Base-by-base conservation (phyloP, 2,329 filamentous ascomycete species). In the Camptophora hylomeconis region DNA sequence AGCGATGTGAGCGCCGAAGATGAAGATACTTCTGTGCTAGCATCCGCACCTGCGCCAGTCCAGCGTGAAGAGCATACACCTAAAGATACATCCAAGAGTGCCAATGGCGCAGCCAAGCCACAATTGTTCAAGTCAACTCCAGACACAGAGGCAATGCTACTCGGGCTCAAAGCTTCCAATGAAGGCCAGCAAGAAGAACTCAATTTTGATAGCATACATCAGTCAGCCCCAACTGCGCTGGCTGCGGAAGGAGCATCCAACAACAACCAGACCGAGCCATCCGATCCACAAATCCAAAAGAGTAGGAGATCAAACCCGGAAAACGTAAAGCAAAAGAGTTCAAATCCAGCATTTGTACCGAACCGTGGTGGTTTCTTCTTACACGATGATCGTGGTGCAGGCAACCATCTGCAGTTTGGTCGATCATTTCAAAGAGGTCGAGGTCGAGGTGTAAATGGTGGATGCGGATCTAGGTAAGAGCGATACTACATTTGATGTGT, bases 341-440 rank as follows among this genome's bases (percentile, higher is more conserved):
- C 82, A 45, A 83, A 93, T 52, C 87, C 87, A 19, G 75, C 86
- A 7, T 93, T 93, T 57, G 87, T 94, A 31, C 87, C 89, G 30
- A 94, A 92, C 48, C 69, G 87, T 41, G 89, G 89, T 35, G 78
- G 81, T 38, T 95, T 95, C 63, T 95, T 94, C 61, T 84, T 95
- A 72, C 87, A 95, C 54, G 89, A 95, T 51, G 82, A 89, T 48
- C 72, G 83, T 38, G 76, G 82, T 22, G 31, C 37, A 12, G 24
- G 20, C 11, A 30, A 31, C 6, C 32, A 26, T 8, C 31, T 30
- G 7, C 24, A 17, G 54, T 79, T 79, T 30, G 83, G 87, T 54
- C 67, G 80, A 33, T 71, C 75, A 8, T 79, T 76, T 51, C 69
- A 69, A 17, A 67, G 76, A 54, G 75, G 72, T 20, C 61, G 68